Base-by-base conservation (phyloP, 225 moss, liverwort and hornwort genomes). In the Marchantia polymorpha region DNA sequence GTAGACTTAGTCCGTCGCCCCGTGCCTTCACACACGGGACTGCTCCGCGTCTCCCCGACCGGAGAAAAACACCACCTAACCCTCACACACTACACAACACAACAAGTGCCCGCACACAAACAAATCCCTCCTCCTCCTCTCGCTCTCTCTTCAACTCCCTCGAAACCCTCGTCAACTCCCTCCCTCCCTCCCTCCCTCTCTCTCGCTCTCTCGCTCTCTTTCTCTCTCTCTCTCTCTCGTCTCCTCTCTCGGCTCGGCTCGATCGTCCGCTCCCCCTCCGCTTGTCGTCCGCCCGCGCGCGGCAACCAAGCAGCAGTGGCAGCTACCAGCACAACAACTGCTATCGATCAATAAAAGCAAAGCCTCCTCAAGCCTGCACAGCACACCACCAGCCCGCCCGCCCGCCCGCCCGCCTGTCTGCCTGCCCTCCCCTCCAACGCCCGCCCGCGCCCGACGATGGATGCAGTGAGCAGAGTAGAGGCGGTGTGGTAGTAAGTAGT, bases 1-100 rank as follows among this genome's bases (percentile, higher is more conserved):
- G 73, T 27, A 30, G 67, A 69, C 72, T 80, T 4, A 25, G 54
- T 75, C 80, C 23, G 53, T 69, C 80, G 70, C 72, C 70, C 70
- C 52, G 76, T 66, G 84, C 74, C 55, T 49, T 49, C 51, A 26
- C 79, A 80, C 76, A 80, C 75, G 79, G 74, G 68, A 80, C 76
- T 61, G 30, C 74, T 78, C 78, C 74, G 31, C 60, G 47, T 31
- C 0, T 78, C 50, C 69, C 55, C 52, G 17, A 50, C 12, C 52
- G 58, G 58, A 75, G 25, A 75, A 75, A n/a, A 9, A 8, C 73
- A 26, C 14, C 8, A 65, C 65, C 8, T 2, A 1, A 29, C 52
- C 25, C 51, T 10, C 49, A 52, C 39, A 50, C n/a, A 22, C 3
- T 53, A 25, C 73, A 52, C 73, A 22, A n/a, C n/a, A n/a, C n/a